Conservation (phyloP, 257 asterid genomes). For the Striga asiatica region DNA sequence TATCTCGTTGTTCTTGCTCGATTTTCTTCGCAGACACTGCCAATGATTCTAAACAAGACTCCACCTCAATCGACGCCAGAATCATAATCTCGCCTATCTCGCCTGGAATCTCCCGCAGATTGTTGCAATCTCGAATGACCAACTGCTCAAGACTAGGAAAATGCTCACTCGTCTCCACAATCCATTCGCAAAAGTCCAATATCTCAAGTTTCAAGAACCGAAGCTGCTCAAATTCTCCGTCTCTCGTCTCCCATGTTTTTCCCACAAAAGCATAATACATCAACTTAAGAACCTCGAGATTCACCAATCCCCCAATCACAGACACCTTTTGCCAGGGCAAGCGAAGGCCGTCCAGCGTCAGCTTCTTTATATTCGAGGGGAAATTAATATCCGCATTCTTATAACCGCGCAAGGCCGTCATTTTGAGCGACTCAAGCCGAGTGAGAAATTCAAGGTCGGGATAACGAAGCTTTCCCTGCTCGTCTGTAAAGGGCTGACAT, state of each 20-base stretch:
- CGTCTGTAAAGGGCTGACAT: background rate
- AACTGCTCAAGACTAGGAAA: conserved; percentile 10
- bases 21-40: background rate
- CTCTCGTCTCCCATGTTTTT: conserved; percentile 11
- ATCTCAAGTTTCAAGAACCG: conserved; percentile 5
- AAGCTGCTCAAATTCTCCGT: conserved; percentile 6
- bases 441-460: conserved; percentile 5
- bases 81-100: conserved; percentile 2
- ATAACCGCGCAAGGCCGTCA: background rate
- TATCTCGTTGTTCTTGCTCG: background rate
- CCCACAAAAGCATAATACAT: background rate
- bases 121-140: background rate
- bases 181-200: background rate
- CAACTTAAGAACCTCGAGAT: conserved; percentile 12
- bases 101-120: background rate
- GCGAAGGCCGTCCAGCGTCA: background rate
- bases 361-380: conserved; percentile 9
- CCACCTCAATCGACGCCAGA: conserved; percentile 10
- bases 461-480: too few species aligned
- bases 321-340: conserved; percentile 12
- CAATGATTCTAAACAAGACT: background rate
- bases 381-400: background rate
- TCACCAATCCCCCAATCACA: background rate
- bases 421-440: conserved; percentile 12
- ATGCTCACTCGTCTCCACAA: background rate